phyloP scores from a whole-genome alignment of 2,329 filamentous ascomycete genomes.

The Fusarium musae region DNA sequence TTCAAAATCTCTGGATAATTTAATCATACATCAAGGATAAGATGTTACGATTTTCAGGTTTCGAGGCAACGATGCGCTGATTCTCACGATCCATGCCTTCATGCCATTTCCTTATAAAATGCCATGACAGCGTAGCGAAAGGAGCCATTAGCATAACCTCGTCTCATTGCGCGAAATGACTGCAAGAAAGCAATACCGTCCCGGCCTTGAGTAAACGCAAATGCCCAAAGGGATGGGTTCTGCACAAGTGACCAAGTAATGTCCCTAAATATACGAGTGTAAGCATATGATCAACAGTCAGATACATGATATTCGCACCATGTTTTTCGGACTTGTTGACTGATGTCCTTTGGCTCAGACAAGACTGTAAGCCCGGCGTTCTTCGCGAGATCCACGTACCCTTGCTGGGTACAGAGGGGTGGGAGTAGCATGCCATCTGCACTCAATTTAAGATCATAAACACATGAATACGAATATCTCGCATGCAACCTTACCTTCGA shows the following conservation, averaged over 20 bases:
- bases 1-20: not conserved
- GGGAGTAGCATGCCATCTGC: slow-evolving; percentile 70
- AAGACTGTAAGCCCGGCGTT: slow-evolving; percentile 59
- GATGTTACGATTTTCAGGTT: not conserved
- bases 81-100: not conserved
- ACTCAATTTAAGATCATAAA: not conserved
- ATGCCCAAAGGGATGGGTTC: slow-evolving; percentile 69
- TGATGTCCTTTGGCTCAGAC: slow-evolving; percentile 65
- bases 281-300: not conserved
- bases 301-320: slow-evolving; percentile 57
- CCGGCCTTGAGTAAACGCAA: slow-evolving; percentile 68
- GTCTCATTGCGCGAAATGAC: slow-evolving; percentile 69
- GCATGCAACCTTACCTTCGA: slow-evolving; percentile 57
- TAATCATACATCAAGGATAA: not conserved
- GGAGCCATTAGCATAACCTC: slow-evolving; percentile 67
- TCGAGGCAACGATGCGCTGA: not conserved
- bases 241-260: slow-evolving; percentile 71
- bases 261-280: slow-evolving; percentile 56
- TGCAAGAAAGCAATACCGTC: slow-evolving; percentile 71
- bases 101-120: slow-evolving; percentile 57
- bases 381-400: slow-evolving; percentile 63
- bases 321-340: slow-evolving; percentile 66
- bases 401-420: slow-evolving; percentile 63
- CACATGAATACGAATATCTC: not conserved
- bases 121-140: slow-evolving; percentile 69